Conservation (phyloP, 345 rosid species). For the Brassica cretica region DNA sequence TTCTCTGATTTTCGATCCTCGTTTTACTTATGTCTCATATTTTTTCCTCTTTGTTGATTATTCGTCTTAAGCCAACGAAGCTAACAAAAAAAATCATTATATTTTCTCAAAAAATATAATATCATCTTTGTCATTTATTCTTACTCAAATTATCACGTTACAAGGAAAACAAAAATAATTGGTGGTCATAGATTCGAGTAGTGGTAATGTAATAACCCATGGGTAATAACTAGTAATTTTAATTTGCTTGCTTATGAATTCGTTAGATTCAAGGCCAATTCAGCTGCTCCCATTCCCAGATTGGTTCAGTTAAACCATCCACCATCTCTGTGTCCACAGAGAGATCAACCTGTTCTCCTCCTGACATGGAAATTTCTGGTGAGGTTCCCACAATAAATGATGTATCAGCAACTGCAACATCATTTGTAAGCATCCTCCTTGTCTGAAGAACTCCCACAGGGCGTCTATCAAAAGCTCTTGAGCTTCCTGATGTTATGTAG, state of each 20-base stretch:
- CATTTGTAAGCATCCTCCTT: conserved; percentile 33
- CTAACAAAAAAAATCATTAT: too few species aligned
- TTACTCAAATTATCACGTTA: conserved; percentile 8
- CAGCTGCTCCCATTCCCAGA: conserved; percentile 60
- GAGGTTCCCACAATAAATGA: conserved; percentile 45
- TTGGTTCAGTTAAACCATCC: conserved; percentile 41
- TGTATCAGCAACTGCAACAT: conserved; percentile 35
- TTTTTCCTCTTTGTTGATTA: neutral
- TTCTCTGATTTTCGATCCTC: too few species aligned
- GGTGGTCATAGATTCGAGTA: conserved; percentile 2
- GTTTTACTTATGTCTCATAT: neutral
- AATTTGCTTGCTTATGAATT: neutral
- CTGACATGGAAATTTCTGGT: conserved; percentile 49
- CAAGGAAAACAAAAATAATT: conserved; percentile 12
- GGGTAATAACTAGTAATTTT: neutral
- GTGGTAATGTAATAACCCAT: neutral
- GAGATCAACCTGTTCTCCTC: conserved; percentile 45
- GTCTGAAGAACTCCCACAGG: conserved; percentile 50
- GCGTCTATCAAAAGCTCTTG: conserved; percentile 87
- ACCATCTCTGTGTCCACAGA: conserved; percentile 37
- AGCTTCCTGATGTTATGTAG: conserved; percentile 72
- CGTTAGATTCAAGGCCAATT: conserved; percentile 45
- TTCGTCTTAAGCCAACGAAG: too few species aligned
- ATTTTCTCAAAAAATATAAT: neutral
- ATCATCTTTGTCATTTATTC: conserved; percentile 21